Base-by-base conservation (phyloP, 495 filamentous ascomycete genomes). In the Elaphomyces granulatus region DNA sequence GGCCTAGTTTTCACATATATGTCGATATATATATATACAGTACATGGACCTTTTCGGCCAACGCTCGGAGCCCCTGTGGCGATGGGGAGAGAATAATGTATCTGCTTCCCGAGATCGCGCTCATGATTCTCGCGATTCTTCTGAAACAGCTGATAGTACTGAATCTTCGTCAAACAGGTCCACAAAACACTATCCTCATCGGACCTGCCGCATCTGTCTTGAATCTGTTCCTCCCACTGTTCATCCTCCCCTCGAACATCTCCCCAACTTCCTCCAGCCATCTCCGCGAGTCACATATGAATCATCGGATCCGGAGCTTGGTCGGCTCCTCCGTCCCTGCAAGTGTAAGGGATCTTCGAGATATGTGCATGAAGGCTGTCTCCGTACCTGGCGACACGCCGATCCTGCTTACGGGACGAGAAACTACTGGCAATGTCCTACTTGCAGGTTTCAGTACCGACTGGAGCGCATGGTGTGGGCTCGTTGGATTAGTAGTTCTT, bases 361-460 rank as follows among this genome's bases (percentile, higher is more conserved):
- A 60, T 95, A 93, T 64, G 87, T 96, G 23, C 90, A 98, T 56
- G 83, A 94, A 55, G 82, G 77, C n/a, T 98, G 90, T 56, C 67
- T 98, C 15, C 78, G 87, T 53, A 61, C 68, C 20, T 96, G 90
- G 90, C 78, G 90, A 43, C 67, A 78, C 37, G 67, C 80, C 8
- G 77, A 87, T 52, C 81, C 81, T 4, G 50, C 62, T 19, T 76
- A 80, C 45, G 68, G 74, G 37, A 62, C 67, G 36, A 60, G 77
- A 34, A 82, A 83, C 48, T 93, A 72, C 62, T 94, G 78, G 75
- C 68, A 82, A 46, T 98, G 90, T 57, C 83, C 82, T 26, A 94
- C 87, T 1, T 98, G 90, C 55, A 61, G 74, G 3, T 94, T 90
- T 54, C 65, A 73, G 46, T 98, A 96, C 63, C 77, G 77, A 3